Percentiles rank a stretch among this genome's conserved stretches.
phyloP scores from a whole-genome alignment of 208 protist species.

The Crithidia fasciculata region DNA sequence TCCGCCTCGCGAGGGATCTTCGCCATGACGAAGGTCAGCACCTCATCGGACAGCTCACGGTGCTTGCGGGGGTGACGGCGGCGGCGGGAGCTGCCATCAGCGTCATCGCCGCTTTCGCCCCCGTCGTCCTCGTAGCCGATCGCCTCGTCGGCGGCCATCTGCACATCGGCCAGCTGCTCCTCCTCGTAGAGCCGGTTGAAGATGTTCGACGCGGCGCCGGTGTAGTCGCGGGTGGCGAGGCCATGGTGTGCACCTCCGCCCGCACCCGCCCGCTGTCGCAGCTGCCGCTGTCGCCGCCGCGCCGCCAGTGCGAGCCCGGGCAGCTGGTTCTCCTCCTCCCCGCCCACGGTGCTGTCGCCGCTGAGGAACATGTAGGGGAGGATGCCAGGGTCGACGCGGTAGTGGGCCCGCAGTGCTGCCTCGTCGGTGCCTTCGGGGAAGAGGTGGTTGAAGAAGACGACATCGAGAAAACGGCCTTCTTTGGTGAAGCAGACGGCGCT shows the following conservation, averaged over 20 bases:
- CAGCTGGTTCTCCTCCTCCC: constrained; percentile 83
- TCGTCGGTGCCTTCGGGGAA: constrained; percentile 66
- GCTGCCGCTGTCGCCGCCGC: constrained; percentile 37
- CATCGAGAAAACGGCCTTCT: constrained; percentile 76
- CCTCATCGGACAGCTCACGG: constrained; percentile 76
- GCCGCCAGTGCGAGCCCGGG: constrained; percentile 59
- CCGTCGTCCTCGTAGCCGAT: constrained; percentile 19
- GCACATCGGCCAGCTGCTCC: constrained; percentile 62
- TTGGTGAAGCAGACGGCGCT: constrained; percentile 81
- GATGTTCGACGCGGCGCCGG: constrained; percentile 42
- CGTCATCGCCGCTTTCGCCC: no score
- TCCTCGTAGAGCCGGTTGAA: constrained; percentile 80
- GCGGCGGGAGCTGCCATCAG: background rate
- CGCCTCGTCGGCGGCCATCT: constrained; percentile 46
- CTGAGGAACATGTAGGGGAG: constrained; percentile 88
- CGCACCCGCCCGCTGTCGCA: background rate
- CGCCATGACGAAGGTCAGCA: constrained; percentile 75
- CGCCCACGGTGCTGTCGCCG: constrained; percentile 79
- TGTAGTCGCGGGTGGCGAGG: constrained; percentile 34
- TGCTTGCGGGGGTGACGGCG: constrained; percentile 11
- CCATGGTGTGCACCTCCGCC: background rate
- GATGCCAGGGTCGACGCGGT: constrained; percentile 49
- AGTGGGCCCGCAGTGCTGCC: constrained; percentile 42
- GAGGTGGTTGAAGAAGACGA: constrained; percentile 88
- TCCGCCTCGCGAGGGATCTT: constrained; percentile 73